Base-by-base conservation (phyloP, 2,329 filamentous ascomycete species). In the Botrytis elliptica region DNA sequence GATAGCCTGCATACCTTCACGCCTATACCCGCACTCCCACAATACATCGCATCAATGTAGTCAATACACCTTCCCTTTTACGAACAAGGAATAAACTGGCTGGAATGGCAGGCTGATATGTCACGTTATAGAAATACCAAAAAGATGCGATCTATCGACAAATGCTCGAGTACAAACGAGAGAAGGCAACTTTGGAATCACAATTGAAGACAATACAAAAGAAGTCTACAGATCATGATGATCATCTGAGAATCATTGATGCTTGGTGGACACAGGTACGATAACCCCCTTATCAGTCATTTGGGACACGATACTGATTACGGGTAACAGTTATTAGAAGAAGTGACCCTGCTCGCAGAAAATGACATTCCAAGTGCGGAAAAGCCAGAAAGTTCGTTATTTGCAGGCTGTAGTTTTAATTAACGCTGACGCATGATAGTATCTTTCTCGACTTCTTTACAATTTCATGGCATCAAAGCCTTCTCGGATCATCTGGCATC, bases 101-200 rank as follows among this genome's bases (percentile, higher is more conserved):
- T 80, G 78, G 79, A 80, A 79, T 81, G 81, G 83, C 66, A 77
- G 81, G 75, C 80, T 81, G 79, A 81, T 77, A 75, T 72, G 74
- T 75, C 67, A 72, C 72, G 66, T 75, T 83, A 79, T 83, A 97
- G 94, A 90, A 92, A 81, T 96, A 92, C 80, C 93, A 95, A 84
- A 99, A 98, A 85, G 96, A 97, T 85, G 96, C 96, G 77, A 97
- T 99, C 82, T 92, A 93, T 80, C 93, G 97, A 74, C 95, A 98
- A 84, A 97, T 99, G 94, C 93, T 94, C 81, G 96, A 98, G 84
- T 98, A 97, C 84, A 97, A 97, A 84, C 91, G 96, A 79, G 94
- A 97, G 82, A 95, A 94, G 82, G 87, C 88, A 74, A 92, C 92
- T 59, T 85, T 97, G 76, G 95, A 98, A 84, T 86, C 89, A 74